Evolutionary conservation across 2,329 filamentous ascomycete species (phyloP).

Genomic region (Hypoxylon sp.): DNA sequence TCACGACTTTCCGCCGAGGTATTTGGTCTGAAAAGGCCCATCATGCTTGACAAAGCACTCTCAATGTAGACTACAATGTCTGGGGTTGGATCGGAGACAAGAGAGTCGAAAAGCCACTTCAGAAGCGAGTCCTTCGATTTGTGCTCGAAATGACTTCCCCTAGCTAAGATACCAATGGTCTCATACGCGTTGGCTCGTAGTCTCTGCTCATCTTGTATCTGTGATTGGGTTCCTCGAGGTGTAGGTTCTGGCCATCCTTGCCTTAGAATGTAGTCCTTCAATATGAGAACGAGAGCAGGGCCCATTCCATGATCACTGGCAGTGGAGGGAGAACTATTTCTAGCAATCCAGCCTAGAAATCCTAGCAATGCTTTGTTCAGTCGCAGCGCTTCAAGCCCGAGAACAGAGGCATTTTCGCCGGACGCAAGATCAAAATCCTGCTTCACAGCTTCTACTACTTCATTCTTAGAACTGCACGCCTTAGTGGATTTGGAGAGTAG

Average conservation of each 20-base stretch:
- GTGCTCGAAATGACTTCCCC: conserved; percentile 70
- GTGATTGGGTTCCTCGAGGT: conserved; percentile 59
- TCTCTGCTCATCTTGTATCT: conserved; percentile 70
- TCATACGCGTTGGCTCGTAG: conserved; percentile 89
- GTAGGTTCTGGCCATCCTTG: conserved; percentile 84
- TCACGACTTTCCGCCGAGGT: conserved; percentile 51
- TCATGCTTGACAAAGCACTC: conserved; percentile 83
- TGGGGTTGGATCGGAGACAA: conserved; percentile 82
- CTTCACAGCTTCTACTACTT: conserved; percentile 78
- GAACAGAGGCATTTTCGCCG: conserved; percentile 56
- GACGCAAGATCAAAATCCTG: conserved; percentile 67
- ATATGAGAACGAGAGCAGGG: conserved; percentile 73
- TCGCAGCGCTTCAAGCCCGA: conserved; percentile 80
- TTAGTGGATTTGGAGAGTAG: conserved; percentile 81
- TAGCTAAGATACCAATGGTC: conserved; percentile 85
- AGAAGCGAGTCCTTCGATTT: conserved; percentile 67
- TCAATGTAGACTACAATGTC: conserved; percentile 90
- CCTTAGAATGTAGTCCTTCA: conserved; percentile 79
- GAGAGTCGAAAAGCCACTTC: conserved; percentile 85
- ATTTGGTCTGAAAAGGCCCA: conserved; percentile 58
- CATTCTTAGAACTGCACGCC: conserved; percentile 76
- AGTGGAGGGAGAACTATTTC: conserved; percentile 70
- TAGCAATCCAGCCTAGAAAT: conserved; percentile 88
- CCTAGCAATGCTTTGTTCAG: conserved; percentile 86
- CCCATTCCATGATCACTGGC: conserved; percentile 75